Base-by-base conservation (phyloP, 129 eudicot species). In the Flaveria bidentis region DNA sequence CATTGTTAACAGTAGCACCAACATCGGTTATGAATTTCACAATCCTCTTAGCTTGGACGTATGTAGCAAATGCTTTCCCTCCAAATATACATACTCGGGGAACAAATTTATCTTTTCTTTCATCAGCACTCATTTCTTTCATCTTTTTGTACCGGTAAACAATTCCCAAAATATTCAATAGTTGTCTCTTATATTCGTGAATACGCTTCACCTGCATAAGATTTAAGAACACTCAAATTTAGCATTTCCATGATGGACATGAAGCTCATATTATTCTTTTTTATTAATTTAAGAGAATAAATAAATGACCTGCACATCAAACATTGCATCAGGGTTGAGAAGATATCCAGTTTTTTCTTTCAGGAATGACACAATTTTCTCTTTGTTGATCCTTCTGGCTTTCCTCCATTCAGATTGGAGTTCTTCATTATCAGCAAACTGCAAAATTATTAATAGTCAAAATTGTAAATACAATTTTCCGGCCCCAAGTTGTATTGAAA, bases 21-120 rank as follows among this genome's bases (percentile, higher is more conserved):
- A 93, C 95, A 82, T 93, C 98, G 28, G 92, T 90, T 73, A 93
- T 90, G 75, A 93, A 87, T 80, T 93, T 93, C 67, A 93, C 97
- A 58, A 93, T 93, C 78, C 98, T 88, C 87, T 93, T 93, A 62
- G 97, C 98, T 84, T 90, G 98, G 66, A 90, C 76, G 75, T 93
- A 93, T 9, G 98, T 93, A 25, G 97, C 90, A 85, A 93, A 93
- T 70, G 98, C 98, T 87, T 90, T 93, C 62, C 98, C 98, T 50
- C 98, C 98, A 85, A 93, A 93, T 67, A 93, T 85, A 84, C 98
- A 93, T n/a, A 86, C 98, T 57, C 97, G 84, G 46, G 98, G 98
- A 58, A 82, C 97, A 79, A 75, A 88, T 65, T 80, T 90, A 5
- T 69, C 83, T 69, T 78, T 86, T 85, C 92, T 88, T 80, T 90